Evolutionary conservation across 129 eudicot species (phyloP), one percentile per base, ranked within the genome.

Genomic region (Smallanthus sonchifolius): DNA sequence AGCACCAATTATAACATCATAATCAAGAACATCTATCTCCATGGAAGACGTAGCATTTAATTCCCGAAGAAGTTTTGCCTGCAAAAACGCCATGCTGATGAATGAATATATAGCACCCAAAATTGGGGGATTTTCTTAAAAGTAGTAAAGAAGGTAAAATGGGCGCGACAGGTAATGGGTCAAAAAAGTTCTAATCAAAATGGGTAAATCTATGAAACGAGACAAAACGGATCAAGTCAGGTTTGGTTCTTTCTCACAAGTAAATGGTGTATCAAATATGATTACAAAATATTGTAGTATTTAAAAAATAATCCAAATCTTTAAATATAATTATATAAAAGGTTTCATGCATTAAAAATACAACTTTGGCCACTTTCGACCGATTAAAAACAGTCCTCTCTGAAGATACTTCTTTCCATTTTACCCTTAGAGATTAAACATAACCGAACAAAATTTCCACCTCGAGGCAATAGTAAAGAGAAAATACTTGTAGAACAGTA

Each of bases 21-120:
- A 90, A 86, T 93, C 98, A 78, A 82, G 92, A 15, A 47, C 97
- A 62, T 84, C 96, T 69, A 88, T 86, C 83, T 91, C 95, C 81
- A 82, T 71, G 7, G 76, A 69, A 24, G 89, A 84, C 44, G 88
- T 80, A 42, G 96, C 87, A 88, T 88, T 93, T 51, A 93, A 79
- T 73, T 88, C 94, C 37, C 83, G 75, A 38, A 88, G 84, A 86
- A 88, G 86, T 52, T 88, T 73, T 39, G 92, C 98, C 97, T 91
- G 81, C 81, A 77, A 11, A 70, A 63, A 63, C 40, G 8, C 66
- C 66, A 60, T 60, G 40, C 66, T 11, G 39, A 60, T 34, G 16
- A 69, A 48, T 69, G 36, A 47, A 45, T 16, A 51, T 17, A 51
- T 69, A 69, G 61, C 62, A 69, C 10, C 61, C 40, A 60, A 32